Evolutionary conservation across 208 protist species (phyloP), one percentile per base, ranked within the genome.

Genomic region (Leishmania mexicana): DNA sequence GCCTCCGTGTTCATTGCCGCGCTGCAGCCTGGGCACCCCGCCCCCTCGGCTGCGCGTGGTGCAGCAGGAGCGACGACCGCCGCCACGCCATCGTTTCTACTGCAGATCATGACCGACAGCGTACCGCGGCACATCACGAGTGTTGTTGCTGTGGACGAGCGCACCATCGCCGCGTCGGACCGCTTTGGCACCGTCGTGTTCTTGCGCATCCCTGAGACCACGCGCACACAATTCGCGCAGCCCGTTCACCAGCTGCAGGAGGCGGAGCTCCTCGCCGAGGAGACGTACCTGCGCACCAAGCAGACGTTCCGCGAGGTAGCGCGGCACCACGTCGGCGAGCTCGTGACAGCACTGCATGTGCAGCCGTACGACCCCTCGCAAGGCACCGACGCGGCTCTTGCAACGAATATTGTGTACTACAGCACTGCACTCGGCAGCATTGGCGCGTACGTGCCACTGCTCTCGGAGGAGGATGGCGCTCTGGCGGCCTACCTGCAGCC

Each of bases 1-100:
- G 85, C 92, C 47, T 97, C 94, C 5, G 87, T 97, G 13, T 90
- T 96, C 42, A 81, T 97, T 40, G 92, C 88, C 49, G 91, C 84
- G 15, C 77, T 96, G 45, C 92, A 95, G 70, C 86, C 91, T 7
- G 83, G 89, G 17, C 68, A 80, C 64, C 21, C 54, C 53, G 51
- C 47, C 10, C 68, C 51, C 24, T 51, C 76, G 15, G 53, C 45
- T 31, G 80, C 72, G 1, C 51, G 13, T 31, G 62, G 53, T 15
- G 15, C 76, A 6, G 77, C 73, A 1, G 68, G 24, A 3, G 73
- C 70, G 60, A 24, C 78, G n/a, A 84, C 45, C 11, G 45, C 70
- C 13, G 24, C 42, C 45, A 74, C 79, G 31, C 88, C 90, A 6
- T 95, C 91, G 19, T 96, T 94, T 77, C 79, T 97, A 7, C 78